Base-by-base conservation (phyloP, 73 alveolate species). In the Diophrys sp. region DNA sequence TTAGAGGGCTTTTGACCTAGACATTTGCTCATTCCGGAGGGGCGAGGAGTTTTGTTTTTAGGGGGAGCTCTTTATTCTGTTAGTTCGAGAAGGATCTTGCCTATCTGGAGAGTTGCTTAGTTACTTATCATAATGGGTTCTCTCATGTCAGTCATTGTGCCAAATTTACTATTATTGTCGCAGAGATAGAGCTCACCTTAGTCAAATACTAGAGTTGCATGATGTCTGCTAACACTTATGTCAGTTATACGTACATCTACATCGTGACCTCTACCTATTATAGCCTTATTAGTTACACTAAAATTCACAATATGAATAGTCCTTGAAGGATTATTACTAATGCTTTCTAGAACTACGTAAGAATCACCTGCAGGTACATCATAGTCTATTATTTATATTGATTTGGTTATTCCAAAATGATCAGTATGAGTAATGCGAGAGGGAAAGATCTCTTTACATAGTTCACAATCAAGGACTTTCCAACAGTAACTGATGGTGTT, bases 381-480 rank as follows among this genome's bases (percentile, higher is more conserved):
- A 71, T 86, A 86, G 68, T 57, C 24, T 0, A 86, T 55, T 26
- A 86, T 29, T n/a, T 72, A 68, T 0, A 73, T 67, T 33, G 1
- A 55, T 54, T 83, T 73, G 23, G 82, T 82, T n/a, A 26, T 29
- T 18, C 11, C 29, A 33, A 27, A 32, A 71, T 85, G 80, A 87
- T 87, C 0, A 27, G 31, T 33, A 32, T 71, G 23, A 1, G 25
- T 23, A 23, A 83, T 31, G 69, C 73, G 81, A 80, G 87, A 96
- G 0, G 94, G 96, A 29, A 91, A 83, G 57, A 84, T 71, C 33
- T 73, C 44, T 79, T 94, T 91, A 68, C 98, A 94, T 31, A 94
- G 74, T 85, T 94, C 98, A 33, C 98, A 94, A 31, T 89, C 91
- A 1, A 91, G 56, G 44, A 75, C 85, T 34, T 81, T 94, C 91